These are phyloP conservation scores for Trypanosoma brucei DNA, from an alignment of 208 protist genomes.

Conservation along the genomic window DNA sequence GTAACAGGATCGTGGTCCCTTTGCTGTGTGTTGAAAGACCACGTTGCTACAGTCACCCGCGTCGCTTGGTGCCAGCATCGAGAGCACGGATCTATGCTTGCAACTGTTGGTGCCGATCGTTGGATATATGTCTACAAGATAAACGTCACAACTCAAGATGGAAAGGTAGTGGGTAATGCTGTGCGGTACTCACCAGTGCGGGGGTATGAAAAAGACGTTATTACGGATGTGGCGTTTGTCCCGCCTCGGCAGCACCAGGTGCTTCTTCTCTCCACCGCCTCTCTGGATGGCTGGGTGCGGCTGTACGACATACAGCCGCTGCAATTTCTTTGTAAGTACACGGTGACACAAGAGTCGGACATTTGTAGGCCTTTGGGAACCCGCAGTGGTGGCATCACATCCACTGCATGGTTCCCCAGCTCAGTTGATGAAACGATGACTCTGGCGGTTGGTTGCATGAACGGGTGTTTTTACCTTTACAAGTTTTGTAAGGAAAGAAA, in stretches of 20 bases:
- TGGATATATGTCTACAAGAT: constrained; percentile 88
- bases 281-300: constrained; percentile 80
- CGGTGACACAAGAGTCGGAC: constrained; percentile 55
- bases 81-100: constrained; percentile 76
- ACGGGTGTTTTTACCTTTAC: constrained; percentile 74
- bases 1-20: constrained; percentile 46
- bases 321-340: constrained; percentile 64
- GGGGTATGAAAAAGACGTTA: constrained; percentile 85
- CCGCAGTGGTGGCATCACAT: constrained; percentile 52
- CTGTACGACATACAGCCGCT: constrained; percentile 80
- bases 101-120: constrained; percentile 73
- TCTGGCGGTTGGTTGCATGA: constrained; percentile 72
- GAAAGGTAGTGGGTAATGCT: constrained; percentile 38
- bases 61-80: constrained; percentile 82
- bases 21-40: constrained; percentile 65
- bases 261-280: constrained; percentile 79
- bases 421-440: constrained; percentile 72
- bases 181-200: constrained; percentile 57
- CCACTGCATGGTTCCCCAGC: constrained; percentile 84
- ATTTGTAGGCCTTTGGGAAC: constrained; percentile 8
- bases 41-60: constrained; percentile 72
- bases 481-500: constrained; percentile 61
- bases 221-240: constrained; percentile 86
- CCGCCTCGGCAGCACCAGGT: constrained; percentile 76
- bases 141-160: constrained; percentile 49